These are phyloP conservation scores for Umbelopsis ramanniana DNA, from an alignment of 192 early-diverging fungal species.

Conservation along the genomic window DNA sequence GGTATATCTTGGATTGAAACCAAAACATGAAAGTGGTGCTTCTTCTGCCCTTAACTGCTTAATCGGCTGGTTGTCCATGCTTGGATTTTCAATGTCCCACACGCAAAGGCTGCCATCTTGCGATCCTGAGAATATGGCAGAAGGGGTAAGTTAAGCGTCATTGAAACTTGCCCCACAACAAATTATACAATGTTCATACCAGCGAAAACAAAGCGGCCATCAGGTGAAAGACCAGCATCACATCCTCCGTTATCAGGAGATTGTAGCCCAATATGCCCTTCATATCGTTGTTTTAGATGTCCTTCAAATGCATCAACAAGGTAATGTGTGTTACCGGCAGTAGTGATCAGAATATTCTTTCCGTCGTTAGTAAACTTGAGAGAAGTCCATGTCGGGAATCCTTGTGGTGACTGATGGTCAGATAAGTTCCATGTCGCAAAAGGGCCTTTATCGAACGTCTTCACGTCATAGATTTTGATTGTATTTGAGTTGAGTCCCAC, in stretches of 20 bases:
- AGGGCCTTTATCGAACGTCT: conserved; percentile 60
- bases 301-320: conserved; percentile 72
- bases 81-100: conserved; percentile 64
- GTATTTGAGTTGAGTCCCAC: conserved; percentile 53
- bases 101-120: conserved; percentile 64
- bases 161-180: conserved; percentile 23
- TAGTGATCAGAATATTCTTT: conserved; percentile 72
- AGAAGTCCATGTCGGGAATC: conserved; percentile 52
- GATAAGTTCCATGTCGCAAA: conserved; percentile 45
- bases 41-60: conserved; percentile 51
- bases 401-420: conserved; percentile 31
- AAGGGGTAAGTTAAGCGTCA: background rate
- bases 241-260: conserved; percentile 25
- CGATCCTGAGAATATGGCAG: conserved; percentile 50
- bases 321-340: conserved; percentile 58
- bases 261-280: conserved; percentile 46
- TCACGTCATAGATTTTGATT: conserved; percentile 76
- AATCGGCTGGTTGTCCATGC: conserved; percentile 42
- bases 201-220: conserved; percentile 71
- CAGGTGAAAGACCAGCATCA: conserved; percentile 69
- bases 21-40: conserved; percentile 59
- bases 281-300: conserved; percentile 45
- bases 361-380: conserved; percentile 80
- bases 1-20: conserved; percentile 75
- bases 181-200: conserved; percentile 45